Conservation (phyloP, 495 filamentous ascomycete species). For the Penicillium desertorum region DNA sequence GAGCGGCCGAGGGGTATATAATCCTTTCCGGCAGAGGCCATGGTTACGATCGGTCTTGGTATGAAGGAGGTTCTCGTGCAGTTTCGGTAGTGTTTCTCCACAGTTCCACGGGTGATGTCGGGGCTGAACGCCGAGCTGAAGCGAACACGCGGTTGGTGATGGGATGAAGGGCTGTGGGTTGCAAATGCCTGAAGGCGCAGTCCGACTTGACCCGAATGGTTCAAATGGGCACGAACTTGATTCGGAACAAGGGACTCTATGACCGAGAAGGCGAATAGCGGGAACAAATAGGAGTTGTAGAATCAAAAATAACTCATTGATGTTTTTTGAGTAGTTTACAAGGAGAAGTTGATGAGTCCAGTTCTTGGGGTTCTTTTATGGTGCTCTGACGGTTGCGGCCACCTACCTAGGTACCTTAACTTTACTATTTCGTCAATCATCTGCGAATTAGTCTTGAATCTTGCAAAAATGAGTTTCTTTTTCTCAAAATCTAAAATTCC, state of each 20-base stretch:
- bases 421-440: slow-evolving; percentile 7
- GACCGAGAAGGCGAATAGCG: slow-evolving; percentile 4
- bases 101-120: slow-evolving; percentile 50
- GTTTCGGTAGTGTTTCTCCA: slow-evolving; percentile 40
- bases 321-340: slow-evolving; percentile 1
- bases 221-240: slow-evolving; percentile 42
- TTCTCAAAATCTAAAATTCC: background rate
- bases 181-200: slow-evolving; percentile 31
- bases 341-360: background rate
- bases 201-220: slow-evolving; percentile 44
- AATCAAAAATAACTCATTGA: slow-evolving; percentile 20
- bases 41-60: slow-evolving; percentile 29
- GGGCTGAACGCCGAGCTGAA: slow-evolving; percentile 41
- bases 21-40: slow-evolving; percentile 44
- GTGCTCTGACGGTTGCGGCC: slow-evolving; percentile 10
- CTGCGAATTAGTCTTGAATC: background rate
- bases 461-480: background rate
- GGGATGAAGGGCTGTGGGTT: slow-evolving; percentile 30
- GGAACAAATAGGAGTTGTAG: slow-evolving; percentile 10
- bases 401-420: slow-evolving; percentile 3
- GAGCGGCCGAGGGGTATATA: slow-evolving; percentile 49
- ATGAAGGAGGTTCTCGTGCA: slow-evolving; percentile 31
- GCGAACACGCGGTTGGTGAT: slow-evolving; percentile 31
- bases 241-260: slow-evolving; percentile 28
- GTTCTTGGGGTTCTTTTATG: slow-evolving; percentile 9